Conservation (phyloP, 179 eudicot species). For the Monotropa hypopitys region DNA sequence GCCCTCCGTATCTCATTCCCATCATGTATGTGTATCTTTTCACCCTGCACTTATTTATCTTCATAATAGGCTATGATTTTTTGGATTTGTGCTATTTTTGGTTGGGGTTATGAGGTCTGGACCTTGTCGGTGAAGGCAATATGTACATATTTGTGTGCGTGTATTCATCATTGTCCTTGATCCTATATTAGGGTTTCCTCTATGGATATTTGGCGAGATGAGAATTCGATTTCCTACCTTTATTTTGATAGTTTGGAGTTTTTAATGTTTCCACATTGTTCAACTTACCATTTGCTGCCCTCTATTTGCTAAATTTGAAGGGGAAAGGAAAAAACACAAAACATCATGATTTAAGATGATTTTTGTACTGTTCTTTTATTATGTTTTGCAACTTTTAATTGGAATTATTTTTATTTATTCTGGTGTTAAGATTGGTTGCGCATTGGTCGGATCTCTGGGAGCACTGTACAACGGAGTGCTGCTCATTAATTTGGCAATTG, state of each 20-base stretch:
- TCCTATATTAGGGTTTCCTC: conserved; percentile 5
- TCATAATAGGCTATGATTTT: neutral
- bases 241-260: neutral
- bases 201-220: neutral
- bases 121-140: neutral
- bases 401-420: neutral
- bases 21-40: no score
- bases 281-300: neutral
- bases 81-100: no score
- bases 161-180: neutral
- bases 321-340: neutral
- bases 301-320: neutral
- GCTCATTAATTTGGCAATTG: conserved; percentile 55
- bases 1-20: neutral
- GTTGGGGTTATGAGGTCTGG: neutral
- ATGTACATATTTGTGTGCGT: neutral
- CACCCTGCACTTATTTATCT: neutral
- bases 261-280: neutral
- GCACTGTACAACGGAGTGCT: conserved; percentile 72
- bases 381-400: neutral
- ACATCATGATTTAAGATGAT: neutral
- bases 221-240: neutral
- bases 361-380: neutral
- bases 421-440: conserved; percentile 51
- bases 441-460: conserved; percentile 81